Evolutionary conservation across 2,329 filamentous ascomycete species (phyloP), one percentile per base, ranked within the genome.

Genomic region (Colletotrichum tanaceti): DNA sequence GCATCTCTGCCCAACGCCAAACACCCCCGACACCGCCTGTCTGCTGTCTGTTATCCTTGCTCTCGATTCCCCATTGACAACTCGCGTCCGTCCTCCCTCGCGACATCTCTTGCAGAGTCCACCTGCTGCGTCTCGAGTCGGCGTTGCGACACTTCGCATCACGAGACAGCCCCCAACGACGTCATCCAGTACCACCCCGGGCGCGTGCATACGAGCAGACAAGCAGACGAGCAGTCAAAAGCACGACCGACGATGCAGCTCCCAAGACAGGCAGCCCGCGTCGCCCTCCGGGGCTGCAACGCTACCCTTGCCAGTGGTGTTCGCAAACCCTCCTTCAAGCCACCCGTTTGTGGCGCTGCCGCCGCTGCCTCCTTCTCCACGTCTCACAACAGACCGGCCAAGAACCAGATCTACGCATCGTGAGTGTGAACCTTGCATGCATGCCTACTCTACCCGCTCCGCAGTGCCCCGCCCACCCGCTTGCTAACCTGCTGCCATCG

Each of bases 351-450:
- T 35, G 7, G 32, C 32, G 53, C 53, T 41, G 28, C 61, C 65
- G 46, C n/a, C 24, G 53, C 46, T 24, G 60, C 59, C 22, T 4
- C 18, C 59, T 71, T 73, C 49, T 69, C 70, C 53, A 62, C 71
- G 32, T 57, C 65, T 47, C 49, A 28, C 49, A 67, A 14, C 46
- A 54, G 13, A 53, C 63, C 74, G 44, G 73, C 73, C 58, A 78
- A 75, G 72, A 79, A 78, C 63, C 77, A 79, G 71, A 75, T 80
- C 66, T 79, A 77, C 66, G 71, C 76, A 49, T 74, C 78, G 79
- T 80, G 69, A 74, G 79, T 74, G 46, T 28, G 20, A 16, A 32
- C 7, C 47, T 35, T 55, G 49, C 46, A 50, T n/a, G 39, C 32
- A 35, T 32, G 32, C 32, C 28, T 39, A 28, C 28, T 58, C 47